Evolutionary conservation across 2,329 filamentous ascomycete species (phyloP).

Genomic region (Lecanoromycetidae sp.): DNA sequence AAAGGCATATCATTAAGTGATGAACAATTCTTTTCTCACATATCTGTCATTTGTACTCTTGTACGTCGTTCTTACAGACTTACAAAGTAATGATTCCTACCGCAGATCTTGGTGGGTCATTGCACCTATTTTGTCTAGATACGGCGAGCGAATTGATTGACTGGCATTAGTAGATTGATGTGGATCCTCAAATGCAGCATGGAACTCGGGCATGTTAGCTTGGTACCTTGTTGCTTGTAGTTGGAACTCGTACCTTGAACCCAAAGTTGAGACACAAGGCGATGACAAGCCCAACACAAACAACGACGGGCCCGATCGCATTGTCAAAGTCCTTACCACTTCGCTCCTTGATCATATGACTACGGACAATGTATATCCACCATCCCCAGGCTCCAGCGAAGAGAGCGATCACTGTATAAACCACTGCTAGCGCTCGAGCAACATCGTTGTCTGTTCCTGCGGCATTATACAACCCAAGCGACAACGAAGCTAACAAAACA

Average conservation of each 20-base stretch:
- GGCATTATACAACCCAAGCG: conserved; percentile 77
- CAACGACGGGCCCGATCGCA: conserved; percentile 67
- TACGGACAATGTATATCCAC: conserved; percentile 62
- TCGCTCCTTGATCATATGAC: conserved; percentile 67
- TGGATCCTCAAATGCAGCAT: conserved; percentile 6
- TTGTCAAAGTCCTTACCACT: conserved; percentile 93
- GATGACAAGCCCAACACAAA: conserved; percentile 65
- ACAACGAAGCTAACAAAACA: conserved; percentile 71
- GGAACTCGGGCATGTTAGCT: conserved; percentile 2
- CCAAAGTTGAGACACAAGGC: conserved; percentile 79
- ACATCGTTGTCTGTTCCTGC: conserved; percentile 63
- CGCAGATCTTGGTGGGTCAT: too few species aligned
- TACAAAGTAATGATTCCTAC: too few species aligned
- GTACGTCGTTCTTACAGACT: too few species aligned
- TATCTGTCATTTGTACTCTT: too few species aligned
- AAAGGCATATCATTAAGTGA: too few species aligned
- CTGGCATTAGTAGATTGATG: too few species aligned
- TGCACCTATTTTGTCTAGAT: too few species aligned
- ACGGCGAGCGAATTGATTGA: too few species aligned
- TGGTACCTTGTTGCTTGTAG: background rate
- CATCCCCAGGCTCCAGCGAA: conserved; percentile 86
- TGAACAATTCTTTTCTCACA: too few species aligned
- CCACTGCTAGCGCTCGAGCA: conserved; percentile 65
- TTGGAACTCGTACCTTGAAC: conserved; percentile 57
- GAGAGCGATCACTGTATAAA: conserved; percentile 68